Evolutionary conservation across 768 basidiomycete genomes (phyloP).

Genomic region (Macrolepiota fuliginosa): DNA sequence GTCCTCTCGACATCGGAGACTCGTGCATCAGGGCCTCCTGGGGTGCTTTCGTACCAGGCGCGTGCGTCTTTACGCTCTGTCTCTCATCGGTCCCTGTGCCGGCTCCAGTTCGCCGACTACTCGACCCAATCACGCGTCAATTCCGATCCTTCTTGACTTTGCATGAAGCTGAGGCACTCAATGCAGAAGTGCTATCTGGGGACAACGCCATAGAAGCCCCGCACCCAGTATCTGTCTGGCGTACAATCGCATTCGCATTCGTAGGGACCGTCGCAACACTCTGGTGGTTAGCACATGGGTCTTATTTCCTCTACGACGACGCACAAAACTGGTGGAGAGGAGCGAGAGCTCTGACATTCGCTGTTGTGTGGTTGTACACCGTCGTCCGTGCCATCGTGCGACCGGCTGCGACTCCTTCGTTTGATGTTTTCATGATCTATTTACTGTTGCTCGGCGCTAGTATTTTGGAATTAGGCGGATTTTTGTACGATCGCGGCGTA

Average conservation of each 20-base stretch:
- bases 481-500: constrained; percentile 48
- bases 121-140: constrained; percentile 25
- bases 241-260: constrained; percentile 39
- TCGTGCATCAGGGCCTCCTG: constrained; percentile 50
- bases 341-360: constrained; percentile 35
- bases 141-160: constrained; percentile 47
- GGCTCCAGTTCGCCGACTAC: constrained; percentile 19
- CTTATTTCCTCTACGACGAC: constrained; percentile 45
- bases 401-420: constrained; percentile 56
- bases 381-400: constrained; percentile 49
- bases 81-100: constrained; percentile 33
- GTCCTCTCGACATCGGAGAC: constrained; percentile 39
- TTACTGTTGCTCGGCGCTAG: constrained; percentile 43
- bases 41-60: constrained; percentile 46
- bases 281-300: constrained; percentile 57
- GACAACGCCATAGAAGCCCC: constrained; percentile 7
- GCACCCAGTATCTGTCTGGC: constrained; percentile 47
- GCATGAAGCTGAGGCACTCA: constrained; percentile 53
- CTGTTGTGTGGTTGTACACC: constrained; percentile 67
- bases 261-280: constrained; percentile 56
- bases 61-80: constrained; percentile 41
- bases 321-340: constrained; percentile 14
- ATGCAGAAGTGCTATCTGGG: constrained; percentile 19
- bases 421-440: constrained; percentile 65
- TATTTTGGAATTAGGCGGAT: constrained; percentile 49